Evolutionary conservation across 139 green algal species (phyloP), one percentile per base, ranked within the genome.

Genomic region (Coelastrella sp.): DNA sequence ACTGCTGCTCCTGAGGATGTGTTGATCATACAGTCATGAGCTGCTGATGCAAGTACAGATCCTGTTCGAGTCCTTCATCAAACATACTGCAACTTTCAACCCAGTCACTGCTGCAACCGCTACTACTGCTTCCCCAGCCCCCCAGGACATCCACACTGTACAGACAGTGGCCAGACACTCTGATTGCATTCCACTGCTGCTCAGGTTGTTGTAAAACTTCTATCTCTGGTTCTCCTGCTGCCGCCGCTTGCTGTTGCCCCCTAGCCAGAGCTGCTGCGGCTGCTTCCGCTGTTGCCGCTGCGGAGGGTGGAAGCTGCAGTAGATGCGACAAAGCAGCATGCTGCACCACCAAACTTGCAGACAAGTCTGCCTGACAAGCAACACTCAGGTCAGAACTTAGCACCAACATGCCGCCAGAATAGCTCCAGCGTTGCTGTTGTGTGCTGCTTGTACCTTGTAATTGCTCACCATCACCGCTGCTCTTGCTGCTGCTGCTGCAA

Each of bases 191-290:
- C 2, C 27, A 6, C 30, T 4, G n/a, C 9, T 15, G 62, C 9
- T 19, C 9, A 8, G 8, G 6, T 30, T 41, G 62, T 19, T 2
- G 57, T 23, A 66, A n/a, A n/a, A 30, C 11, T 32, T 34, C 57
- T n/a, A 19, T 30, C 19, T 30, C 57, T 23, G 45, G 53, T 19
- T 64, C 6, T 21, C 19, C 53, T 34, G 21, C 53, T 64, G 53
- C 3, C 30, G 17, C 53, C 11, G 53, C 27, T 64, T 64, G 53
- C 53, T 34, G 53, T 30, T 41, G 27, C 13, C 25, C 21, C 40
- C 62, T 40, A 5, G 62, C 62, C 8, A 62, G 8, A 43, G 43
- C 71, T 79, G 71, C 71, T 62, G 69, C 69, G 60, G 71, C 40
- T 79, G 71, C 41, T 79, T 57, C 45, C 15, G 45, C 45, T 23